Percentiles rank a stretch among this genome's conserved stretches.
These are phyloP conservation scores for Trichoderma atroviride DNA, from an alignment of 2,329 filamentous ascomycete species.

Conservation along the genomic window DNA sequence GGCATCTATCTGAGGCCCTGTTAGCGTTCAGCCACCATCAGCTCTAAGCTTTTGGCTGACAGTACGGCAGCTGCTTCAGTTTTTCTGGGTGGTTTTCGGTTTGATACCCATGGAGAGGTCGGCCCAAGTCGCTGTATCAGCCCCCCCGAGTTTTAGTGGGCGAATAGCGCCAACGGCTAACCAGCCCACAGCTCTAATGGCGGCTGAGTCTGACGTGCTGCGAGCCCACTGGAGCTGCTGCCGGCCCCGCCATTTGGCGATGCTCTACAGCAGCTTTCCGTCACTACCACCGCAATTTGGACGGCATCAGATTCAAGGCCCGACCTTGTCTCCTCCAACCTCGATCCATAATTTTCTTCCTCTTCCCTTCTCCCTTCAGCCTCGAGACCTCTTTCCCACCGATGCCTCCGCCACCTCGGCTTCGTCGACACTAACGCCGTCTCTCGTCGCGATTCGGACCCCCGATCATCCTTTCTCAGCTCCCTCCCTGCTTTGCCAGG, in stretches of 20 bases:
- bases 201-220: slow-evolving; percentile 20
- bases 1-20: not conserved
- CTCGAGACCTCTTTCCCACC: not conserved
- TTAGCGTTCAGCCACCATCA: not conserved
- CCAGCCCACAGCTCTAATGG: slow-evolving; percentile 6
- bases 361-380: not conserved
- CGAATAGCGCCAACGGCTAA: slow-evolving; percentile 1
- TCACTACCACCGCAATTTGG: not conserved
- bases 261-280: not conserved
- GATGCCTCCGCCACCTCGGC: not conserved
- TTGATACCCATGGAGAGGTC: not conserved
- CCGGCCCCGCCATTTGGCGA: slow-evolving; percentile 3
- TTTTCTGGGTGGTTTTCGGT: not conserved
- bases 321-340: not conserved
- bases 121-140: slow-evolving; percentile 3
- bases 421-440: not conserved
- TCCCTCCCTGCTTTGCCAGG: not conserved
- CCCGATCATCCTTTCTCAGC: not conserved
- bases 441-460: not conserved
- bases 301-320: not conserved
- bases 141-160: slow-evolving; percentile 8
- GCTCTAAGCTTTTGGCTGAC: not conserved
- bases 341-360: not conserved
- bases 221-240: slow-evolving; percentile 3
- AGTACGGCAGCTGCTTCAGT: not conserved